Evolutionary conservation across 768 basidiomycete species (phyloP).

Genomic region (Suillus americanus): DNA sequence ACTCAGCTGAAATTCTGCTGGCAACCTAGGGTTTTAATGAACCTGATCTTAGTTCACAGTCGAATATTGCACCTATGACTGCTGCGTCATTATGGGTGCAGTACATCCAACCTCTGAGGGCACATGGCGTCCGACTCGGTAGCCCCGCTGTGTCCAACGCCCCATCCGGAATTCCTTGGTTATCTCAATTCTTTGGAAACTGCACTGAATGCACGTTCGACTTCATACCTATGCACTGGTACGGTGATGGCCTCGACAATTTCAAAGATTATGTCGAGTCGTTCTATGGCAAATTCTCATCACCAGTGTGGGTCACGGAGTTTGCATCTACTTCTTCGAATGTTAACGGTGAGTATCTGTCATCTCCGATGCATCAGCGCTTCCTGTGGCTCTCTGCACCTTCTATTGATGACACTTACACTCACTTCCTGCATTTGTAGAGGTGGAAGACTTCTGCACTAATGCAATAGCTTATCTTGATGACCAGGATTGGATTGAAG

Average conservation of each 20-base stretch:
- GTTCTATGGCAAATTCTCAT: constrained; percentile 34
- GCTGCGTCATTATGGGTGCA: constrained; percentile 41
- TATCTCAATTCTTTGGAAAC: constrained; percentile 32
- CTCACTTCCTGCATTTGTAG: constrained; percentile 3
- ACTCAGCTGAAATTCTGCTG: background rate
- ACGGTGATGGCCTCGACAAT: constrained; percentile 29
- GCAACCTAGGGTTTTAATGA: constrained; percentile 35
- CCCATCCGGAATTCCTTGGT: constrained; percentile 32
- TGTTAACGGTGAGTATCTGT: constrained; percentile 7
- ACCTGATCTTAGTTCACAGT: constrained; percentile 38
- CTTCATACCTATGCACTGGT: constrained; percentile 53
- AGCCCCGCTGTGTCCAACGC: constrained; percentile 37
- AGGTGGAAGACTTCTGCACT: constrained; percentile 12
- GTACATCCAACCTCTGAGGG: constrained; percentile 36
- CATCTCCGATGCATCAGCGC: background rate
- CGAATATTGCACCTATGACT: constrained; percentile 43
- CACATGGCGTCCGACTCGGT: constrained; percentile 32
- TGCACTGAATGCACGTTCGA: constrained; percentile 47
- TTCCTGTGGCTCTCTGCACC: background rate
- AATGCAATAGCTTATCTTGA: constrained; percentile 11
- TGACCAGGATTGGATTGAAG: constrained; percentile 12
- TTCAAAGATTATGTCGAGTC: constrained; percentile 36
- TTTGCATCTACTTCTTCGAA: constrained; percentile 22
- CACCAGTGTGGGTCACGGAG: constrained; percentile 39
- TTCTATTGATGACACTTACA: background rate